Evolutionary conservation across 2,329 filamentous ascomycete species (phyloP).

Genomic region (Pseudogymnoascus sp.): DNA sequence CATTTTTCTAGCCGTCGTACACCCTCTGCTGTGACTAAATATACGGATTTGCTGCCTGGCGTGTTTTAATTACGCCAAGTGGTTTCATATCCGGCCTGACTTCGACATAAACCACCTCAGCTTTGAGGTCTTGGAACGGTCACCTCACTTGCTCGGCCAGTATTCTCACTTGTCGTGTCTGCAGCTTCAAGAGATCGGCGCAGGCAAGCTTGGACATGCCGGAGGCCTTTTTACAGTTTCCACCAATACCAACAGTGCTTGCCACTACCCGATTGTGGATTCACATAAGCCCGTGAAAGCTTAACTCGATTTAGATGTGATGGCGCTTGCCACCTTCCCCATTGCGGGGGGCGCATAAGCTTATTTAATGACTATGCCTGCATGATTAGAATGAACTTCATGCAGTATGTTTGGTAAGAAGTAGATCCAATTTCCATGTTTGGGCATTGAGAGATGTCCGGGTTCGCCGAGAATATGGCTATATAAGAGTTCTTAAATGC

Average conservation of each 20-base stretch:
- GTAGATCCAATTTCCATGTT: not conserved
- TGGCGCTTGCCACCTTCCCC: not conserved
- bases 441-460: not conserved
- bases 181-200: not conserved
- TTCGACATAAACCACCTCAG: not conserved
- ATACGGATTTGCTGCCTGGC: not conserved
- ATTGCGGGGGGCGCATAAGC: not conserved
- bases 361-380: not conserved
- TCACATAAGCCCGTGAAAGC: not conserved
- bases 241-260: not conserved
- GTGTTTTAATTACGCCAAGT: not conserved
- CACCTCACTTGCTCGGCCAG: not conserved
- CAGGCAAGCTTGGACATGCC: not conserved
- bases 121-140: not conserved
- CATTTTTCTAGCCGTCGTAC: not conserved
- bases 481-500: not conserved
- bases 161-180: not conserved
- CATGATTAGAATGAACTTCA: not conserved
- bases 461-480: not conserved
- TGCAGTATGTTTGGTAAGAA: not conserved
- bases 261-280: not conserved
- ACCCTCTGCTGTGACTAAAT: not conserved
- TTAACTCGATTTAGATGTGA: not conserved
- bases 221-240: not conserved
- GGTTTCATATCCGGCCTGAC: not conserved